Base-by-base conservation (phyloP, 2,329 filamentous ascomycete genomes). In the Pestalotiopsis sp. region DNA sequence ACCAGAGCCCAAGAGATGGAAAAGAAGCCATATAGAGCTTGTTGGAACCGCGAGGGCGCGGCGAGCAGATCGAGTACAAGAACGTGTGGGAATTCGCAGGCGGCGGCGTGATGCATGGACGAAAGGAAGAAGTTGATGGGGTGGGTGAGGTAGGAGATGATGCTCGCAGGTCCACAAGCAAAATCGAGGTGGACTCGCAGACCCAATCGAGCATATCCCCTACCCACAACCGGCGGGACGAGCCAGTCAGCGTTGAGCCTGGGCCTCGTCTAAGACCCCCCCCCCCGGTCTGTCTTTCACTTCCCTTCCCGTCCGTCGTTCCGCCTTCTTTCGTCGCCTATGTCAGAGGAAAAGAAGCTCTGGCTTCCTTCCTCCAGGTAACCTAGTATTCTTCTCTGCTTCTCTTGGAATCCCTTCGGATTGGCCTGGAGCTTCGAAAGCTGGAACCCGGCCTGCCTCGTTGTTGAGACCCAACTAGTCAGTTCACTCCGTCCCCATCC, bases 1-100 rank as follows among this genome's bases (percentile, higher is more conserved):
- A 66, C 72, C 67, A 68, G 65, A 44, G 67, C 55, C 70, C 66
- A 69, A 58, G 17, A 35, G 4, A 68, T 64, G 71, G 69, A 72
- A 74, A 72, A 39, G 55, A 65, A 55, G 60, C 72, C 68, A 66
- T 80, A 76, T 67, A 71, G 76, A 75, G 76, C 78, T 80, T 75
- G 64, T 72, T 75, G 58, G 80, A 82, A 78, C 81, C 82, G 78
- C 70, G 80, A 70, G 67, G 57, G 64, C 66, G 62, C 56, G 78
- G 78, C 81, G 89, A 88, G 80, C 81, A 83, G 75, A 90, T 89
- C 75, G 85, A 92, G 89, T 87, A 87, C 84, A 89, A 89, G 83
- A 86, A 92, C 79, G 82, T 80, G 76, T 79, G 78, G 77, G 73
- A 81, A 81, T 78, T 77, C 68, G 59, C 71, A 73, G 65, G 70